phyloP scores from a whole-genome alignment of 1,284 basidiomycete species.

The Leccinum griseonigrum region DNA sequence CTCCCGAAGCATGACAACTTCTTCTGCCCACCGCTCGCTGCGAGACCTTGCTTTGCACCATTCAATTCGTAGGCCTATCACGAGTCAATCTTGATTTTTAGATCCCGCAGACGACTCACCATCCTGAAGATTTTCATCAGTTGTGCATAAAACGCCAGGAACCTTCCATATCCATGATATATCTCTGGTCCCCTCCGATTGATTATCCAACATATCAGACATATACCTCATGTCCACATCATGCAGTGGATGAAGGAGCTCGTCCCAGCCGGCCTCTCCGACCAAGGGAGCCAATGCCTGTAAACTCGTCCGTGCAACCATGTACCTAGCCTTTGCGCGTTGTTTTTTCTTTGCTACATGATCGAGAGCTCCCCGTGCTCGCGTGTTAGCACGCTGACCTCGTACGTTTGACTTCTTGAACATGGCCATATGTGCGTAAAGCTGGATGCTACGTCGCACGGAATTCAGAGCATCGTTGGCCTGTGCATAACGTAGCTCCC shows the following conservation, averaged over 20 bases:
- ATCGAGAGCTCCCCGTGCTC: neutral
- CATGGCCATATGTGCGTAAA: neutral
- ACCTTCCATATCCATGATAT: conserved; percentile 3
- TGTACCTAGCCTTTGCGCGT: neutral
- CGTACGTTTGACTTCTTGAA: neutral
- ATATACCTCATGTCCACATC: conserved; percentile 1
- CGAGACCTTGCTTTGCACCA: neutral
- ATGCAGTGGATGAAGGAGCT: neutral
- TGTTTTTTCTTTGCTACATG: neutral
- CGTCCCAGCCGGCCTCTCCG: neutral
- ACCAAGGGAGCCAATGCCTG: neutral
- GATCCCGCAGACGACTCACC: neutral
- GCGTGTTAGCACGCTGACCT: neutral
- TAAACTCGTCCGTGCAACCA: neutral
- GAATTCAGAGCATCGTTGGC: neutral
- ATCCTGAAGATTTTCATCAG: neutral
- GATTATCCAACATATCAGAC: neutral
- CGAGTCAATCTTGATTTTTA: too few relatives aligned
- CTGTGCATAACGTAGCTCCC: neutral
- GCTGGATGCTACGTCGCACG: neutral
- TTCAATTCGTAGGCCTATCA: neutral
- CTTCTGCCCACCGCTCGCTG: neutral
- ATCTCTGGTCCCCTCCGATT: neutral
- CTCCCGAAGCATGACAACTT: neutral
- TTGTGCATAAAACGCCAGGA: neutral